A percentile compares a stretch with the other conserved stretches of the same genome.
phyloP scores from a whole-genome alignment of 345 rosid species.

The Ceriops tagal region DNA sequence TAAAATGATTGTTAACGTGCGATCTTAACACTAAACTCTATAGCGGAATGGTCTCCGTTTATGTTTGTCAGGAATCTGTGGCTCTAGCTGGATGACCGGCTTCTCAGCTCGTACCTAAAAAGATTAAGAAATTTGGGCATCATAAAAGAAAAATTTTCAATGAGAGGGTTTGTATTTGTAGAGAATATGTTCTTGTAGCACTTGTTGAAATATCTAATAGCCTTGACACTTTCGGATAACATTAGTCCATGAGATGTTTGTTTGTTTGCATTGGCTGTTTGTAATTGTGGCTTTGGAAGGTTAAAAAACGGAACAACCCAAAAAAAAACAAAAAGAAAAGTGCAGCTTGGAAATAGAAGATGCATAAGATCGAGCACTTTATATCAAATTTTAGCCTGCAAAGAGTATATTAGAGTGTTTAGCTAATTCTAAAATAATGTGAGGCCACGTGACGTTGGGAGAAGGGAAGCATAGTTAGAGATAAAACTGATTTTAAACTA shows the following conservation, averaged over 20 bases:
- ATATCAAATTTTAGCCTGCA: constrained; percentile 13
- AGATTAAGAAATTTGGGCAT: too few species aligned
- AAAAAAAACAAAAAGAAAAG: constrained; percentile 15
- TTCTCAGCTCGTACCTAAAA: too few species aligned
- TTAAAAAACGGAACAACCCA: not conserved
- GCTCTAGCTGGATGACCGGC: too few species aligned
- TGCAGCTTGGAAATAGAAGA: constrained; percentile 3
- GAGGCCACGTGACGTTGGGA: not conserved
- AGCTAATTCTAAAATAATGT: not conserved
- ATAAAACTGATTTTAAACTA: not conserved
- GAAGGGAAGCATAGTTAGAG: not conserved
- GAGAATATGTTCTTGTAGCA: too few species aligned
- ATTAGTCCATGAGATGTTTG: not conserved
- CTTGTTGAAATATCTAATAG: not conserved
- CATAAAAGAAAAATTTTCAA: too few species aligned
- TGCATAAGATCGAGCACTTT: constrained; percentile 3
- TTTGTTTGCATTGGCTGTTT: not conserved
- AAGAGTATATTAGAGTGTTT: not conserved
- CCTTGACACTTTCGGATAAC: not conserved
- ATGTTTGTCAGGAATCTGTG: too few species aligned
- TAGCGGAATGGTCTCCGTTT: too few species aligned
- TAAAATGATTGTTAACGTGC: not conserved
- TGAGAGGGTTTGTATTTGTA: too few species aligned
- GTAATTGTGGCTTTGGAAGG: not conserved
- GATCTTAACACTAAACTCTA: too few species aligned